These are phyloP conservation scores for Carallia brachiata DNA, from an alignment of 345 rosid genomes.

Conservation along the genomic window DNA sequence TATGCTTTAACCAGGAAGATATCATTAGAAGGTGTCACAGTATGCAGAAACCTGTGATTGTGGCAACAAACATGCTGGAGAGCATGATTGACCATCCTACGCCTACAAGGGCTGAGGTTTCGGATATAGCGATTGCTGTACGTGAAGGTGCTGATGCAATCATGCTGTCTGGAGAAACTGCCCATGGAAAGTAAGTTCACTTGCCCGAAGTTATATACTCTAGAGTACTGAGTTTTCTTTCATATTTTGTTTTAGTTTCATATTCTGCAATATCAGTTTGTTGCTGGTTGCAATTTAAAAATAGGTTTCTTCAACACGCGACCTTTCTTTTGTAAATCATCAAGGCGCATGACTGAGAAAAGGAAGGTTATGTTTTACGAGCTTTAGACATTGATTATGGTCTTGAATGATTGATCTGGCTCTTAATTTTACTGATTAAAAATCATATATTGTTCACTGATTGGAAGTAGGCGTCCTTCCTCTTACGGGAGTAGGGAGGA, in stretches of 20 bases:
- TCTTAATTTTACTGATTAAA: too few species aligned
- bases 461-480: too few species aligned
- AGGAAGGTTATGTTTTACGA: too few species aligned
- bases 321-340: too few species aligned
- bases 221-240: background rate
- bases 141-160: conserved; percentile 94
- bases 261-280: too few species aligned
- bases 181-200: conserved; percentile 84
- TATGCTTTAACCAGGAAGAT: conserved; percentile 60
- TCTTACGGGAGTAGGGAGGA: too few species aligned
- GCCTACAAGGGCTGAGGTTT: conserved; percentile 98
- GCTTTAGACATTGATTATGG: too few species aligned
- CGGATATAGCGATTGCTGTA: conserved; percentile 94
- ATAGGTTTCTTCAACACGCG: too few species aligned
- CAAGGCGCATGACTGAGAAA: too few species aligned
- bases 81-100: conserved; percentile 98
- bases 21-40: conserved; percentile 82
- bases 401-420: too few species aligned
- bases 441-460: too few species aligned
- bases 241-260: background rate
- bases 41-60: conserved; percentile 91
- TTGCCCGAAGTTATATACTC: background rate
- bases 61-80: conserved; percentile 96
- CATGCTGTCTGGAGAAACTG: conserved; percentile 99
- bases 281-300: too few species aligned